A percentile compares a stretch with the other conserved stretches of the same genome.
Evolutionary conservation across 306 rosid genomes (phyloP).

Genomic region (Sindora glabra): DNA sequence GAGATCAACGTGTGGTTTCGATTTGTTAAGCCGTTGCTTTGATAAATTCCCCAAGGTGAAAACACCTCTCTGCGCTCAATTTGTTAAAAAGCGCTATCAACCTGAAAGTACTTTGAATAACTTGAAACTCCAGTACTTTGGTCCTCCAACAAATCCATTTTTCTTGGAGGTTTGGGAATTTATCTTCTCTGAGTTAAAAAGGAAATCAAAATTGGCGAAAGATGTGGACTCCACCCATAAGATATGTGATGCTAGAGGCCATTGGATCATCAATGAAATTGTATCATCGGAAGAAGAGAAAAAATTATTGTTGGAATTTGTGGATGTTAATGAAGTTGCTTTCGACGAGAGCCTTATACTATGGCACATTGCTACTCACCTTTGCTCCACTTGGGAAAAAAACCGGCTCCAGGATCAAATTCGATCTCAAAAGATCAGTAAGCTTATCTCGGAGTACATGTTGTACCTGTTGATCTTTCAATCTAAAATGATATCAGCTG

Average conservation of each 20-base stretch:
- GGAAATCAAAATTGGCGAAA: neutral
- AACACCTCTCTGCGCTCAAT: no score
- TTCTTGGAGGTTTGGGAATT: neutral
- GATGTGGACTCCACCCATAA: neutral
- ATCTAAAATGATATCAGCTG: conserved; percentile 10
- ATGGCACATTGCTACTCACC: conserved; percentile 30
- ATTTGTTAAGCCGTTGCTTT: conserved; percentile 23
- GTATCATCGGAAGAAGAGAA: neutral
- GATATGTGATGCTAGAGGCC: conserved; percentile 13
- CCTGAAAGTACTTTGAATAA: no score
- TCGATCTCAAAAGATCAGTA: neutral
- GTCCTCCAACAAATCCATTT: no score
- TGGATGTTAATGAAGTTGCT: neutral
- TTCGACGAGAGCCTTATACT: conserved; percentile 9
- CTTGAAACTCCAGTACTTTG: no score
- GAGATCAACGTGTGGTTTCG: no score
- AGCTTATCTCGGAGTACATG: conserved; percentile 19
- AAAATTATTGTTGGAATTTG: neutral
- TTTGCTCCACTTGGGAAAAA: neutral
- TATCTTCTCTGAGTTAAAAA: conserved; percentile 1
- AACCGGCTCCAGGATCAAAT: neutral
- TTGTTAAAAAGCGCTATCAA: no score
- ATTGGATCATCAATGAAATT: neutral
- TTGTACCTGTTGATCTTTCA: conserved; percentile 19
- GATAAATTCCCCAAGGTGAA: neutral